Evolutionary conservation across 2,329 filamentous ascomycete species (phyloP).

Genomic region (Cladorrhinum sp.): DNA sequence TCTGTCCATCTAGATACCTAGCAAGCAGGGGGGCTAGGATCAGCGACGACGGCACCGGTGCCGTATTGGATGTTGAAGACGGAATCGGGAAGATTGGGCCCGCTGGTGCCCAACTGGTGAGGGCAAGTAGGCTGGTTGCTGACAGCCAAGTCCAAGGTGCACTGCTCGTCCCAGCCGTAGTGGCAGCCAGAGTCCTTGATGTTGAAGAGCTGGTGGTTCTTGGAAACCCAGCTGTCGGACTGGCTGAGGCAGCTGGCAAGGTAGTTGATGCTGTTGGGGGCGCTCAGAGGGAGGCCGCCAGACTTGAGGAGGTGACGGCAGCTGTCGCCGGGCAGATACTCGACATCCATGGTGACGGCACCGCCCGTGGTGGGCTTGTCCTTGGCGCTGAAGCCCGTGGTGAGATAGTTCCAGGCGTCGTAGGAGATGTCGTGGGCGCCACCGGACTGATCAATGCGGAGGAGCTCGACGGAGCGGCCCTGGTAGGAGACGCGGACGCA

Average conservation of each 20-base stretch:
- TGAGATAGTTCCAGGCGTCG: slow-evolving; percentile 58
- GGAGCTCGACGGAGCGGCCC: slow-evolving; percentile 52
- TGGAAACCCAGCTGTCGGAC: slow-evolving; percentile 46
- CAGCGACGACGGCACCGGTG: slow-evolving; percentile 38
- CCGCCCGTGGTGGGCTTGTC: slow-evolving; percentile 45
- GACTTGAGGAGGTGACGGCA: slow-evolving; percentile 45
- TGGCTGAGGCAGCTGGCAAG: slow-evolving; percentile 42
- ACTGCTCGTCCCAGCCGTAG: slow-evolving; percentile 49
- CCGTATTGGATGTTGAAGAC: slow-evolving; percentile 52
- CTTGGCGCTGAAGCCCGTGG: slow-evolving; percentile 45
- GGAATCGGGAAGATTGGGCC: slow-evolving; percentile 21
- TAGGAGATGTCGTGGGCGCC: slow-evolving; percentile 56
- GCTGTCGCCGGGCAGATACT: slow-evolving; percentile 44
- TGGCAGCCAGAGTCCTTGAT: slow-evolving; percentile 48
- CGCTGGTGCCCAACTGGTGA: slow-evolving; percentile 39
- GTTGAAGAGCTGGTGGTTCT: slow-evolving; percentile 51
- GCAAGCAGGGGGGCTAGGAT: background rate
- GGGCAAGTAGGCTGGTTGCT: slow-evolving; percentile 52
- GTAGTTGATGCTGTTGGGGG: slow-evolving; percentile 54
- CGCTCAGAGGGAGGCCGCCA: slow-evolving; percentile 43
- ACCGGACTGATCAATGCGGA: slow-evolving; percentile 53
- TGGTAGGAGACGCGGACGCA: slow-evolving; percentile 51
- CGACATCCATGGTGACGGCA: slow-evolving; percentile 47
- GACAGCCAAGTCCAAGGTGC: slow-evolving; percentile 42
- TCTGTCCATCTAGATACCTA: no score